Percentiles rank a stretch among this genome's conserved stretches.
Conservation (phyloP, 345 rosid genomes). For the Toxicodendron radicans region DNA sequence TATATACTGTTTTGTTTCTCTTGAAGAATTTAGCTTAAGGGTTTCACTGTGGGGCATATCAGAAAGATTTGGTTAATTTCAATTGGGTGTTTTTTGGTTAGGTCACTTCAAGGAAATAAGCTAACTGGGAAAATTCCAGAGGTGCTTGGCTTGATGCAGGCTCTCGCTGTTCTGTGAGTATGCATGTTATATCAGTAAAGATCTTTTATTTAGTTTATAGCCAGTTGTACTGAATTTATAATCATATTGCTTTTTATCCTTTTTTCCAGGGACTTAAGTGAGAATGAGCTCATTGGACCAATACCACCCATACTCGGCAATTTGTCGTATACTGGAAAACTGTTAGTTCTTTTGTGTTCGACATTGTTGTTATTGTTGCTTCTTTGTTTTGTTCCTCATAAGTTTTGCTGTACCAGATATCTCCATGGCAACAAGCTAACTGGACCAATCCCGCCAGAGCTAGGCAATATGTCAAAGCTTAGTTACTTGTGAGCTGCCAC, state of each 20-base stretch:
- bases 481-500: conserved; percentile 73
- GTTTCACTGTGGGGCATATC: neutral
- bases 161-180: conserved; percentile 91
- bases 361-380: neutral
- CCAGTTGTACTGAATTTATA: no score
- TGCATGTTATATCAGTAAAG: neutral
- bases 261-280: conserved; percentile 76
- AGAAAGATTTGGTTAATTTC: neutral
- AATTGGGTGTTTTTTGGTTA: conserved; percentile 14
- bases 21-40: neutral
- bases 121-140: conserved; percentile 80
- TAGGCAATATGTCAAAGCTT: conserved; percentile 94
- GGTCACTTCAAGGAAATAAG: conserved; percentile 92
- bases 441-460: conserved; percentile 92
- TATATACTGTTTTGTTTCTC: neutral
- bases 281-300: conserved; percentile 80
- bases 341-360: conserved; percentile 45
- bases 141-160: conserved; percentile 96
- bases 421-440: conserved; percentile 91
- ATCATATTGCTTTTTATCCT: neutral
- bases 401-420: conserved; percentile 45
- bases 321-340: conserved; percentile 82
- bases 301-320: conserved; percentile 94
- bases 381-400: neutral
- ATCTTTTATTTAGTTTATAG: neutral